Evolutionary conservation across 1,284 basidiomycete genomes (phyloP), one percentile per base, ranked within the genome.

Genomic region (Cutaneotrichosporon cutaneum): DNA sequence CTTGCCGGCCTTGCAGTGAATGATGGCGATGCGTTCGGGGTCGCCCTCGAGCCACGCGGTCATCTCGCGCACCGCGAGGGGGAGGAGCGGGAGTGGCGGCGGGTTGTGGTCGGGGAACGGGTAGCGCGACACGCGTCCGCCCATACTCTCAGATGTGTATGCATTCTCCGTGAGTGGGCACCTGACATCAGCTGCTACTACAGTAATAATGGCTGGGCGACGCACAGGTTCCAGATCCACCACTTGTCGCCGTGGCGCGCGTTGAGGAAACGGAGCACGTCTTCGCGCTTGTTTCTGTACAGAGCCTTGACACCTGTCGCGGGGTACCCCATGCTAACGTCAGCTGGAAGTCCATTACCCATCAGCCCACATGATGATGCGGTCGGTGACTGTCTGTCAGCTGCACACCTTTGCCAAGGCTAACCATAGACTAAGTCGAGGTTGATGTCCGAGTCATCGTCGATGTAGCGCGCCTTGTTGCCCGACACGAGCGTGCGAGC

Each of bases 91-190:
- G n/a, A 94, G 80, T 0, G 92, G 92, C 7, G 92, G 92, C 2
- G 89, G 88, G 75, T 92, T 89, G 73, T 92, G 90, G 75, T 93
- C 91, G 13, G 92, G 92, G 69, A 92, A 94, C 0, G 92, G 92
- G 72, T 88, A 92, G 61, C 90, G 82, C 68, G 89, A 92, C 24
- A 92, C 89, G 33, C 89, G 81, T 9, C 72, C 71, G 51, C 76
- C 71, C 70, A 82, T 82, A 48, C 74, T 79, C 35, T 78, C 75
- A 3, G 81, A 70, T 21, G 81, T 78, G 70, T 83, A 83, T 21
- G 74, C 72, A 65, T 82, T 82, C 60, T 83, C 82, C 54, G 77
- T 80, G n/a, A 87, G 70, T 1, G 90, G 90, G 68, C 90, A 57
- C 64, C 77, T 79, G 51, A 14, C 16, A 21, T 51, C 44, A 50